Conservation (phyloP, 2,329 filamentous ascomycete genomes). For the Calonectria pteridis region DNA sequence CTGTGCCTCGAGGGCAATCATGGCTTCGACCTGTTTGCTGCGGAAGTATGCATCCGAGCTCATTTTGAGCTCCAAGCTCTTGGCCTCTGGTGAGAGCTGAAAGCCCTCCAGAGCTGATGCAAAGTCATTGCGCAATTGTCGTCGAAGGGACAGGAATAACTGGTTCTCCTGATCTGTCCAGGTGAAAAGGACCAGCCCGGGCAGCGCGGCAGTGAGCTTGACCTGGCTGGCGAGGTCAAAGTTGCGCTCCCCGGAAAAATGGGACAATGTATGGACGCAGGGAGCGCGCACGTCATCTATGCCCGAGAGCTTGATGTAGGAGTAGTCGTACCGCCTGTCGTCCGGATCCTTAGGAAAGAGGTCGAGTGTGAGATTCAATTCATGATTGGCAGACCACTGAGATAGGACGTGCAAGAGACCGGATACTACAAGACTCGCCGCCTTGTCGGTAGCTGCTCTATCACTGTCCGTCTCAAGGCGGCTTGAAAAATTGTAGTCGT, state of each 20-base stretch:
- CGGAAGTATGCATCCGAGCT: too few species aligned
- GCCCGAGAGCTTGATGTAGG: neutral
- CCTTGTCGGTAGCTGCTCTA: neutral
- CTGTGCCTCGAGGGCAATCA: neutral
- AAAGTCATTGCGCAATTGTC: neutral
- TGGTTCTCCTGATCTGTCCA: fast-evolving
- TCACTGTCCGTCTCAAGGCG: neutral
- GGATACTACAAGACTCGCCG: neutral
- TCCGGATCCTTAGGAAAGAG: neutral
- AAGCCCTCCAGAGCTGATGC: neutral
- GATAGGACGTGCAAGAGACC: neutral
- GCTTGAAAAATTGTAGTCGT: neutral
- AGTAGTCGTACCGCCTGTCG: neutral
- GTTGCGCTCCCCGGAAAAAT: neutral
- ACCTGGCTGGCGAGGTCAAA: neutral
- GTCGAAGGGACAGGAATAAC: neutral
- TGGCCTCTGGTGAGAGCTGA: neutral
- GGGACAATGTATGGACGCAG: too few species aligned
- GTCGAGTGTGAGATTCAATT: neutral
- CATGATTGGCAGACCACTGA: neutral
- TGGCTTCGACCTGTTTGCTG: neutral
- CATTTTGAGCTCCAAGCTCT: neutral
- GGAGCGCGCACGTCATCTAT: neutral
- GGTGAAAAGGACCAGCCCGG: neutral
- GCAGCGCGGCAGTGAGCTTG: neutral